phyloP scores from a whole-genome alignment of 257 asterid genomes.

The Fraxinus americana region DNA sequence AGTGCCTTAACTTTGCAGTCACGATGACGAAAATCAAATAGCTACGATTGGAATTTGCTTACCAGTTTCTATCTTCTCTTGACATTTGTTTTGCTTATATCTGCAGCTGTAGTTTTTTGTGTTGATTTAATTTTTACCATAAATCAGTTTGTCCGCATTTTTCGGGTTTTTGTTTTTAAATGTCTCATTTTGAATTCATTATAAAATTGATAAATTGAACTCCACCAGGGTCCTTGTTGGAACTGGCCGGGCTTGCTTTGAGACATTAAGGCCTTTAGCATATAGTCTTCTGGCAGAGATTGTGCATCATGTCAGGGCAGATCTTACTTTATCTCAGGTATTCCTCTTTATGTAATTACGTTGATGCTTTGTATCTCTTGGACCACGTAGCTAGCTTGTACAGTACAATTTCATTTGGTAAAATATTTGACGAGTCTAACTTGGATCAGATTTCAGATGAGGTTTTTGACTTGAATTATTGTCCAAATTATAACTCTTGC shows the following conservation, averaged over 20 bases:
- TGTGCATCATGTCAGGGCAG: slow-evolving; percentile 96
- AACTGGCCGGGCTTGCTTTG: slow-evolving; percentile 96
- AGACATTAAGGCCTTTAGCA: slow-evolving; percentile 96
- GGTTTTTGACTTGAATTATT: neutral
- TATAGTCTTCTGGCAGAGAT: slow-evolving; percentile 99
- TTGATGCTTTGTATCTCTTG: slow-evolving; percentile 2
- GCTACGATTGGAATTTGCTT: slow-evolving; percentile 22
- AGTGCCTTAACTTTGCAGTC: neutral
- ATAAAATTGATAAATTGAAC: slow-evolving; percentile 25
- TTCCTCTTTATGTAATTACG: slow-evolving; percentile 15
- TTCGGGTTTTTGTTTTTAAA: slow-evolving; percentile 16
- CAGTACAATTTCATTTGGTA: neutral
- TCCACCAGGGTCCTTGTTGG: slow-evolving; percentile 95
- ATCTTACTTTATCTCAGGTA: slow-evolving; percentile 95
- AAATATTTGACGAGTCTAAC: neutral
- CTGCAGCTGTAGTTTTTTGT: slow-evolving; percentile 15
- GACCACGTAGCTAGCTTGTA: slow-evolving; percentile 15
- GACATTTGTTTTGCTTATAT: slow-evolving; percentile 5
- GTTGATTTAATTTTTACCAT: slow-evolving; percentile 17
- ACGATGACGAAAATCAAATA: neutral
- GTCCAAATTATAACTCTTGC: neutral
- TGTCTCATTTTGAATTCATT: slow-evolving; percentile 22
- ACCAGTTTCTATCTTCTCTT: slow-evolving; percentile 19
- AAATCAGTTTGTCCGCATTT: neutral
- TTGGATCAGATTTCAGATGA: neutral